Percentiles rank a stretch among this genome's conserved stretches.
These are phyloP conservation scores for Sinapis alba DNA, from an alignment of 441 rosid genomes.

Conservation along the genomic window DNA sequence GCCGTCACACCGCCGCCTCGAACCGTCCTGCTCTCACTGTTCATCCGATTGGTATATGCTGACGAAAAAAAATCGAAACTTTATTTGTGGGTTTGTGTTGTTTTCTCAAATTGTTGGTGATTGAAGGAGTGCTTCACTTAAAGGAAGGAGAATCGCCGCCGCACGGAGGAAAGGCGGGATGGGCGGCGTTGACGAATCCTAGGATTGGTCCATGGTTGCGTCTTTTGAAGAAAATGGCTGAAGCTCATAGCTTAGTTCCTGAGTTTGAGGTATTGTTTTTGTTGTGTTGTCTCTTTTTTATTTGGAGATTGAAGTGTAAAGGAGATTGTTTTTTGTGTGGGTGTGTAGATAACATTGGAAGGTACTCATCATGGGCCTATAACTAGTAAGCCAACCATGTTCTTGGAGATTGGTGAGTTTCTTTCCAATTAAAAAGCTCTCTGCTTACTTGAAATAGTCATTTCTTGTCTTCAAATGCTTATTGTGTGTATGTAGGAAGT, in stretches of 20 bases:
- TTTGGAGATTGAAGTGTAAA: not conserved
- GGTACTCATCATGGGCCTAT: constrained; percentile 87
- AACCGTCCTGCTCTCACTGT: constrained; percentile 79
- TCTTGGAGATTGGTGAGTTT: constrained; percentile 71
- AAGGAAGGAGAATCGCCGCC: constrained; percentile 69
- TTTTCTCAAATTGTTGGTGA: not conserved
- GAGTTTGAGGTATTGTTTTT: constrained; percentile 73
- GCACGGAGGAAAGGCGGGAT: constrained; percentile 81
- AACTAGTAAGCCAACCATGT: constrained; percentile 76
- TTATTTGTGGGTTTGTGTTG: constrained; percentile 9
- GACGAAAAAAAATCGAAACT: not conserved
- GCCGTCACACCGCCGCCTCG: constrained; percentile 83
- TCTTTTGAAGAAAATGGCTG: constrained; percentile 61
- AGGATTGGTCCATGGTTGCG: constrained; percentile 89
- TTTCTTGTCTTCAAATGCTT: not conserved
- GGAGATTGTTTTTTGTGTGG: constrained; percentile 14
- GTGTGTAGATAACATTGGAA: constrained; percentile 69
- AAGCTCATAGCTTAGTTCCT: constrained; percentile 69
- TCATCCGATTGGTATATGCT: constrained; percentile 63
- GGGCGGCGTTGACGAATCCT: constrained; percentile 88
- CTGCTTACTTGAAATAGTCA: not conserved
- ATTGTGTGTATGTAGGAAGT: constrained; percentile 60
- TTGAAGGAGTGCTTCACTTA: constrained; percentile 56
- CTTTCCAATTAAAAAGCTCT: not conserved
- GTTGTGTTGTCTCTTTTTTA: not conserved